Percentiles rank a stretch among this genome's conserved stretches.
These are phyloP conservation scores for Hypoxylon fuscum DNA, from an alignment of 495 filamentous ascomycete genomes.

Conservation along the genomic window DNA sequence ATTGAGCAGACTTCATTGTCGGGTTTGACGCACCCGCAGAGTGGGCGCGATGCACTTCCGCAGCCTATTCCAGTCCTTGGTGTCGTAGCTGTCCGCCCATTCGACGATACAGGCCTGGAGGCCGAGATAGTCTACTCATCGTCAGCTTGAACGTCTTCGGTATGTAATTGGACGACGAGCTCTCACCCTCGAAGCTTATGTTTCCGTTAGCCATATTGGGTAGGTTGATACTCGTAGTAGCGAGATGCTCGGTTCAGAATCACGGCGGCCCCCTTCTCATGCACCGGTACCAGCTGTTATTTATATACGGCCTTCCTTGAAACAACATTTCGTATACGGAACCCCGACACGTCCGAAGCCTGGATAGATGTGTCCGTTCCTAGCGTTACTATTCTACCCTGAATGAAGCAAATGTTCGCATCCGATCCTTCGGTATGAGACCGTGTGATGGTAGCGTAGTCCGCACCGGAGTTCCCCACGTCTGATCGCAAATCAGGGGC, in stretches of 20 bases:
- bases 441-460: background rate
- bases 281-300: slow-evolving; percentile 5
- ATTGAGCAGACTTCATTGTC: background rate
- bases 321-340: slow-evolving; percentile 7
- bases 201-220: slow-evolving; percentile 30
- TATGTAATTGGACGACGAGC: background rate
- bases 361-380: background rate
- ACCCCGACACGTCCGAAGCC: slow-evolving; percentile 27
- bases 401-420: background rate
- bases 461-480: slow-evolving; percentile 41
- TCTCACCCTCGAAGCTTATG: slow-evolving; percentile 42
- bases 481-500: background rate
- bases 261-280: background rate
- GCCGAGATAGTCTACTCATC: slow-evolving; percentile 59
- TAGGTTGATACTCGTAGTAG: background rate
- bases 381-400: background rate
- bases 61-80: slow-evolving; percentile 80
- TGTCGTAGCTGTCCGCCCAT: slow-evolving; percentile 86
- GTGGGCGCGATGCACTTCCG: slow-evolving; percentile 76
- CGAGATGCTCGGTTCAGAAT: background rate
- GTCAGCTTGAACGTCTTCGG: slow-evolving; percentile 20
- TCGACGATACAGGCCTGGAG: slow-evolving; percentile 66
- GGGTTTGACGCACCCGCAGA: slow-evolving; percentile 57
- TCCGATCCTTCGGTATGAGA: slow-evolving; percentile 13
- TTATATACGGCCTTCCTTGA: slow-evolving; percentile 6